phyloP scores from a whole-genome alignment of 306 rosid species.

The Cotoneaster glaucophyllus region DNA sequence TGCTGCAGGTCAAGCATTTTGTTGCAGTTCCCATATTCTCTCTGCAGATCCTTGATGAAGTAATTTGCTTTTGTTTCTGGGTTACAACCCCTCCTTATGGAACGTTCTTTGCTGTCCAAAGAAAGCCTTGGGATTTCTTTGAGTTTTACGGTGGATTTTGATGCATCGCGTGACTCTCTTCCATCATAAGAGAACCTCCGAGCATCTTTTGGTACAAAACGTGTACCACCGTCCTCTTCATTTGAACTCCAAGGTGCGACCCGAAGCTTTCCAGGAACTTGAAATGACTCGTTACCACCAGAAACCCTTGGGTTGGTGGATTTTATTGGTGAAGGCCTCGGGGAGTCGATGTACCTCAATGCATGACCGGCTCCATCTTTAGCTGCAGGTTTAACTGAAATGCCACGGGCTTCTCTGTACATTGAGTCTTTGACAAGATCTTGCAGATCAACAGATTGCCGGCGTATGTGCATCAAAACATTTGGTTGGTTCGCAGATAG shows the following conservation, averaged over 20 bases:
- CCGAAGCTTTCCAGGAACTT: slow-evolving; percentile 33
- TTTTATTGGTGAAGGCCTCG: slow-evolving; percentile 52
- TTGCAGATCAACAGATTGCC: slow-evolving; percentile 30
- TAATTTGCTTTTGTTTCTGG: slow-evolving; percentile 42
- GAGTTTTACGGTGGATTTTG: slow-evolving; percentile 44
- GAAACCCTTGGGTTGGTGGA: slow-evolving; percentile 27
- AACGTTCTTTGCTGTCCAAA: slow-evolving; percentile 69
- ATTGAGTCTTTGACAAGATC: slow-evolving; percentile 48
- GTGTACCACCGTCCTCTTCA: slow-evolving; percentile 13
- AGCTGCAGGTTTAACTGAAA: slow-evolving; percentile 48
- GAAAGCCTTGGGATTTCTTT: slow-evolving; percentile 85
- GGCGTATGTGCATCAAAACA: slow-evolving; percentile 10
- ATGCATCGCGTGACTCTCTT: slow-evolving; percentile 41
- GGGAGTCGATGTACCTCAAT: slow-evolving; percentile 66
- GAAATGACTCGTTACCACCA: slow-evolving; percentile 36
- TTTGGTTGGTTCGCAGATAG: slow-evolving; percentile 26
- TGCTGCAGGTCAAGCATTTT: slow-evolving; percentile 22
- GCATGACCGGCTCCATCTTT: slow-evolving; percentile 37
- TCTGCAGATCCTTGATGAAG: slow-evolving; percentile 36
- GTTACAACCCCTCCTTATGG: slow-evolving; percentile 28
- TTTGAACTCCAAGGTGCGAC: slow-evolving; percentile 38
- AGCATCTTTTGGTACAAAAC: slow-evolving; percentile 16
- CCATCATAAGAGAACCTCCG: slow-evolving; percentile 79
- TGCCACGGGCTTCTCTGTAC: slow-evolving; percentile 43
- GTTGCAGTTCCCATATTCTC: slow-evolving; percentile 24